Evolutionary conservation across 2,329 filamentous ascomycete genomes (phyloP), one percentile per base, ranked within the genome.

Genomic region (Neonectria sp.): DNA sequence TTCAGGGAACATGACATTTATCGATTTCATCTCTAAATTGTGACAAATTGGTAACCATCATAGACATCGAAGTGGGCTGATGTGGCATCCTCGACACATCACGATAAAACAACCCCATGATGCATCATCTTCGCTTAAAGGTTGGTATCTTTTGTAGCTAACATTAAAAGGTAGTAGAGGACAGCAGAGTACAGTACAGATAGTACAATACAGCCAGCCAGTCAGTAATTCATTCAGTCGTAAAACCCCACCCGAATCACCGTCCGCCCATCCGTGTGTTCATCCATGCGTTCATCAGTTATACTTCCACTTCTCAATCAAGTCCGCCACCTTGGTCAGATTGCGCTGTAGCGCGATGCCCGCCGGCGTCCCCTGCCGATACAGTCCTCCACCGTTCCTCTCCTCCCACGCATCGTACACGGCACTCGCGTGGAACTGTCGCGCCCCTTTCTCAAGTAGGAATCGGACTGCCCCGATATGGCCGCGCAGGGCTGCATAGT

Each of bases 331-430:
- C 56, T 76, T 75, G n/a, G 67, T 56, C 21, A 75, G 58, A 12
- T 72, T 74, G 60, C 74, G 68, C 58, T 76, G 74, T 67, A 74
- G 73, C 21, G 74, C 74, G 65, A 76, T 72, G 8, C 72, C 74
- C 53, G 74, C 74, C n/a, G 74, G 74, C 9, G 74, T 76, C 21
- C 74, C 74, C 35, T 76, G 74, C 56, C 74, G 70, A 64, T 76
- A 76, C 11, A 66, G 67, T 53, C 63, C 64, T 51, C 68, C 69
- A 13, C 67, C 69, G 53, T 76, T 74, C 45, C 74, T 73, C 55
- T 76, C 73, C 60, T 76, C 74, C 74, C 74, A 74, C 7, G 60
- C 68, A 70, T 76, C 74, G 70, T 75, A 76, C 40, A 76, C 74
- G 12, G 74, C 74, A 53, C 72, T 76, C 48, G 74, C 74, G 53